These are phyloP conservation scores for Aspergillus latus DNA, from an alignment of 2,329 filamentous ascomycete species.

Conservation along the genomic window DNA sequence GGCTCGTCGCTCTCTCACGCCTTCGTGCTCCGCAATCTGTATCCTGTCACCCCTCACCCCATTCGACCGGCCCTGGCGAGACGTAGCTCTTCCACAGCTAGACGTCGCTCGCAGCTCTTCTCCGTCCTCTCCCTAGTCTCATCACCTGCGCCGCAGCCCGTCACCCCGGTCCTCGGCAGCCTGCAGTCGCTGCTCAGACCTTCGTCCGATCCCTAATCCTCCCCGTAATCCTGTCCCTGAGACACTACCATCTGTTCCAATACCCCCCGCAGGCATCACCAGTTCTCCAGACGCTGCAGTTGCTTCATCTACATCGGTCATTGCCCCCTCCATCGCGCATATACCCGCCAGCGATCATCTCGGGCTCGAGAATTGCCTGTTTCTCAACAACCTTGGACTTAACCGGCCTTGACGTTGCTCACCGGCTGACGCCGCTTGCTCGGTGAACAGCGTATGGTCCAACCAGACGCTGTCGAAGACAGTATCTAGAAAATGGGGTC, in stretches of 20 bases:
- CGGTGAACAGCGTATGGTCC: constrained; percentile 26
- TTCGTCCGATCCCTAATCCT: constrained; percentile 18
- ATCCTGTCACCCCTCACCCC: constrained; percentile 27
- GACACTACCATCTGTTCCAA: constrained; percentile 17
- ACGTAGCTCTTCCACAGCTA: constrained; percentile 13
- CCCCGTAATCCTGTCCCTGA: constrained; percentile 14
- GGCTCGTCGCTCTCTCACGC: constrained; percentile 26
- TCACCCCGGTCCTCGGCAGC: constrained; percentile 22
- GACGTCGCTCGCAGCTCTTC: constrained; percentile 11
- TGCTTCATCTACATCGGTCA: constrained; percentile 14
- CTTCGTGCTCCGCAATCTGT: constrained; percentile 26
- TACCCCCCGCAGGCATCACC: constrained; percentile 21
- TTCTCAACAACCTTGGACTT: constrained; percentile 9
- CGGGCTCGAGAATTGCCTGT: constrained; percentile 7
- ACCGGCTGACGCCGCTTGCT: constrained; percentile 29
- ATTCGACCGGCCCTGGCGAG: constrained; percentile 11
- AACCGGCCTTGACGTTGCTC: constrained; percentile 21
- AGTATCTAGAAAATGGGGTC: constrained; percentile 67
- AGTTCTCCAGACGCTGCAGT: constrained; percentile 13
- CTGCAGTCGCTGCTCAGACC: constrained; percentile 24
- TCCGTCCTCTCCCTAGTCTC: constrained; percentile 18
- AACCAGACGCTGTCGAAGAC: constrained; percentile 24
- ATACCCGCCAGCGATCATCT: constrained; percentile 3
- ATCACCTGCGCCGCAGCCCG: constrained; percentile 22
- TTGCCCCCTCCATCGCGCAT: constrained; percentile 13